A percentile compares a stretch with the other conserved stretches of the same genome.
phyloP scores from a whole-genome alignment of 257 asterid genomes.

The Misopates orontium region DNA sequence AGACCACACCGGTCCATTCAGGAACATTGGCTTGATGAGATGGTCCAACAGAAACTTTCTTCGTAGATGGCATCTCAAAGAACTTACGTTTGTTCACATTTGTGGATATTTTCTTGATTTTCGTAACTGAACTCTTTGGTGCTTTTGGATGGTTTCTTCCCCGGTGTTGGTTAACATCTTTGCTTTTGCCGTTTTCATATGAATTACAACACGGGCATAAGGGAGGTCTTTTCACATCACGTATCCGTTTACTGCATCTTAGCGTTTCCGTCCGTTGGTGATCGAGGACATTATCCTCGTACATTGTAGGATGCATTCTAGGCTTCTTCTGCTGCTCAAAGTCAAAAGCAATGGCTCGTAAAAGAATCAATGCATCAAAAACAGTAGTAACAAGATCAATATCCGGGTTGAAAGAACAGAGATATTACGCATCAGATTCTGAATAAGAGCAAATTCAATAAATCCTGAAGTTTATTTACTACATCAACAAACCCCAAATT shows the following conservation, averaged over 20 bases:
- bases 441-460: too few relatives aligned
- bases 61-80: conserved; percentile 28
- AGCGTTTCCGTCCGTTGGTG: conserved; percentile 40
- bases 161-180: conserved; percentile 27
- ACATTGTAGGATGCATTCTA: conserved; percentile 70
- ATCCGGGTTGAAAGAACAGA: conserved; percentile 5
- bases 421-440: not conserved
- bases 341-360: conserved; percentile 14
- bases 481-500: too few relatives aligned
- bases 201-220: conserved; percentile 49
- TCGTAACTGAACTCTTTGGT: conserved; percentile 24
- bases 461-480: too few relatives aligned
- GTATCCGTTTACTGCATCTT: conserved; percentile 54
- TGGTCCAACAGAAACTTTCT: conserved; percentile 48
- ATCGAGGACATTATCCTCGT: conserved; percentile 41
- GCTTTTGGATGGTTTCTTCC: conserved; percentile 30
- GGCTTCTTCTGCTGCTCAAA: conserved; percentile 57
- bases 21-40: conserved; percentile 67
- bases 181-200: conserved; percentile 30
- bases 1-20: conserved; percentile 53
- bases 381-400: not conserved
- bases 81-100: conserved; percentile 18
- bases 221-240: conserved; percentile 32
- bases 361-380: conserved; percentile 12
- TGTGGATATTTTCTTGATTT: conserved; percentile 24